phyloP scores from a whole-genome alignment of 768 basidiomycete species.

The Tylopilus plumbeoviolaceoides region DNA sequence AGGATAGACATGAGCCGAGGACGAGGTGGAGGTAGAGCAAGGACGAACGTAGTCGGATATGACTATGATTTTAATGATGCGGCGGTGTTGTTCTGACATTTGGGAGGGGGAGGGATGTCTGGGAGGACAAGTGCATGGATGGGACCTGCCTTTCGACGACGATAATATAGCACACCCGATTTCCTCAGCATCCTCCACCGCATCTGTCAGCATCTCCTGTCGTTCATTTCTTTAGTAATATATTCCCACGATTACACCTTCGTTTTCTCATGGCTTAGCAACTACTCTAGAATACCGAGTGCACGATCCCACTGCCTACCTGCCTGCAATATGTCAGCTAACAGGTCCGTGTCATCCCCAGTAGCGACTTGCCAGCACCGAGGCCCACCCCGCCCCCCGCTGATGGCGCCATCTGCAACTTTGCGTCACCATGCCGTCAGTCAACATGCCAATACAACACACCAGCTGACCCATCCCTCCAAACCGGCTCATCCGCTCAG shows the following conservation, averaged over 20 bases:
- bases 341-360: not conserved
- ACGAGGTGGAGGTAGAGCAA: not conserved
- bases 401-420: slow-evolving; percentile 27
- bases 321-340: too few relatives aligned
- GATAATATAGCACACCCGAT: slow-evolving; percentile 25
- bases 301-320: slow-evolving; percentile 42
- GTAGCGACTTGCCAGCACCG: slow-evolving; percentile 36
- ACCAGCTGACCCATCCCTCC: slow-evolving; percentile 40
- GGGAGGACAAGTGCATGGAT: slow-evolving; percentile 20
- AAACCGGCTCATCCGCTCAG: slow-evolving; percentile 35
- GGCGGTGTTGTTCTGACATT: slow-evolving; percentile 23
- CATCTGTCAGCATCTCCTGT: slow-evolving; percentile 33
- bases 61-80: slow-evolving; percentile 29
- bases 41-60: slow-evolving; percentile 34
- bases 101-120: not conserved
- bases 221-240: slow-evolving; percentile 14
- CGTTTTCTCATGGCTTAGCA: slow-evolving; percentile 18
- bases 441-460: slow-evolving; percentile 4
- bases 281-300: slow-evolving; percentile 42
- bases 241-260: slow-evolving; percentile 18
- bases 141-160: slow-evolving; percentile 23
- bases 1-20: too few relatives aligned
- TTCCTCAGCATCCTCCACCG: slow-evolving; percentile 24
- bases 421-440: not conserved
- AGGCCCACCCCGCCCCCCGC: slow-evolving; percentile 45